phyloP scores from a whole-genome alignment of 2,329 filamentous ascomycete species.

The Furcasterigmium sp. region DNA sequence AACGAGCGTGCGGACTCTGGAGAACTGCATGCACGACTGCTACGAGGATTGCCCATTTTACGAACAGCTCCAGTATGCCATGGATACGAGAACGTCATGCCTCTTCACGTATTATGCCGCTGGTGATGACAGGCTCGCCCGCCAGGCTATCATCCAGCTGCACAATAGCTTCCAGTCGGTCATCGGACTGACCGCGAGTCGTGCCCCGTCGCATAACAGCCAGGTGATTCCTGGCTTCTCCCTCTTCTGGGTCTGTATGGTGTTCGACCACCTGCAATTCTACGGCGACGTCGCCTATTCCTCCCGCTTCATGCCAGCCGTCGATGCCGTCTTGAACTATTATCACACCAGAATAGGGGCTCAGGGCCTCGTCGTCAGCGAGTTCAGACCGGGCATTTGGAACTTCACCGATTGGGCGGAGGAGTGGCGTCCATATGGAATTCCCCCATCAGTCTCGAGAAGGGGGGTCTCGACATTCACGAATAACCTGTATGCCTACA shows the following conservation, averaged over 20 bases:
- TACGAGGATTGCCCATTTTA: conserved; percentile 28
- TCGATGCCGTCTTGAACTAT: conserved; percentile 27
- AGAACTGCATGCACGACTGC: conserved; percentile 21
- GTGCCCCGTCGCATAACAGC: conserved; percentile 26
- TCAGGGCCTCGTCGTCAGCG: conserved; percentile 6
- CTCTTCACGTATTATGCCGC: conserved; percentile 24
- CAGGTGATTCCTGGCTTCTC: conserved; percentile 30
- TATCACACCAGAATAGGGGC: conserved; percentile 15
- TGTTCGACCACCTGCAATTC: conserved; percentile 28
- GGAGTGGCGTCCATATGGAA: conserved; percentile 21
- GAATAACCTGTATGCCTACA: conserved; percentile 31
- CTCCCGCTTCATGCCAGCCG: conserved; percentile 13
- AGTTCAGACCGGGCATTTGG: conserved; percentile 22
- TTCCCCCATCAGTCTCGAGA: conserved; percentile 28
- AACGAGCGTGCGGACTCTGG: conserved; percentile 15
- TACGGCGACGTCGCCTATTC: conserved; percentile 28
- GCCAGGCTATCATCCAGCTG: conserved; percentile 22
- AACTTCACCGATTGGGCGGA: conserved; percentile 29
- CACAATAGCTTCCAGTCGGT: conserved; percentile 12
- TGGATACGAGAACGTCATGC: conserved; percentile 17
- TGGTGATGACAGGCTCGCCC: conserved; percentile 21
- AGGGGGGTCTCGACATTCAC: conserved; percentile 33
- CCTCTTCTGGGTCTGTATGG: conserved; percentile 27
- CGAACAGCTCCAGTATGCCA: conserved; percentile 24
- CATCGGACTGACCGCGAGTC: conserved; percentile 25